A percentile compares a stretch with the other conserved stretches of the same genome.
Evolutionary conservation across 371 early-diverging fungal genomes (phyloP).

Genomic region (Mortierella sp.): DNA sequence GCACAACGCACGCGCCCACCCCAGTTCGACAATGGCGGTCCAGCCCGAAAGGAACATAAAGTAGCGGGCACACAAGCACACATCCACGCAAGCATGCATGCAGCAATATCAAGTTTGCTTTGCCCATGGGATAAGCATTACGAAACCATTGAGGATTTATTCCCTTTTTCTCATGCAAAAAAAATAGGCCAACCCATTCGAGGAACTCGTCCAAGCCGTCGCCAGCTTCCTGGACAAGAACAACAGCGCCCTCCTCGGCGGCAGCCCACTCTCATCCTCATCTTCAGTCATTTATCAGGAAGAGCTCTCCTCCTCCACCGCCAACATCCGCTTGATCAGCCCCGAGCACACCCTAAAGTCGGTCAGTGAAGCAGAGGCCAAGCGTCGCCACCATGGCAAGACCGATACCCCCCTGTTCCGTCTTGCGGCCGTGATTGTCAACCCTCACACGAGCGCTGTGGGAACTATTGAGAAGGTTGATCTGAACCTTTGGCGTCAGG

Average conservation of each 20-base stretch:
- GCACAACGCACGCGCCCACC: slow-evolving; percentile 6
- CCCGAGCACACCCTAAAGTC: slow-evolving; percentile 29
- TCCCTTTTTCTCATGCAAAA: not conserved
- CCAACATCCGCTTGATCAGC: slow-evolving; percentile 35
- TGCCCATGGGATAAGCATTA: not conserved
- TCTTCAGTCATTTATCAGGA: slow-evolving; percentile 29
- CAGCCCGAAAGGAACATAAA: not conserved
- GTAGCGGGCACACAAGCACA: not conserved
- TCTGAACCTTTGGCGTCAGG: slow-evolving; percentile 33
- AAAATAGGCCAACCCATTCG: slow-evolving; percentile 21
- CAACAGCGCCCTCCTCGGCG: slow-evolving; percentile 31
- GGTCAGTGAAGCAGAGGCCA: slow-evolving; percentile 32
- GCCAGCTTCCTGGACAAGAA: slow-evolving; percentile 34
- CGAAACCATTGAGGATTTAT: not conserved
- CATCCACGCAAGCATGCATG: not conserved
- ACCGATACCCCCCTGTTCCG: slow-evolving; percentile 34
- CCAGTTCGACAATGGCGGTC: not conserved
- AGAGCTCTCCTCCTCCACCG: slow-evolving; percentile 36
- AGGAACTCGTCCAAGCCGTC: slow-evolving; percentile 31
- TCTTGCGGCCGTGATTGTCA: slow-evolving; percentile 39
- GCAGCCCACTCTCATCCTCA: not conserved
- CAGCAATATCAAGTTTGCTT: not conserved
- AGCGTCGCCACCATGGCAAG: slow-evolving; percentile 33
- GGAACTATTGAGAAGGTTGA: slow-evolving; percentile 45
- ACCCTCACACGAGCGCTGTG: slow-evolving; percentile 18